Evolutionary conservation across 2,329 filamentous ascomycete species (phyloP).

Genomic region (Paraconiothyrium sp.): DNA sequence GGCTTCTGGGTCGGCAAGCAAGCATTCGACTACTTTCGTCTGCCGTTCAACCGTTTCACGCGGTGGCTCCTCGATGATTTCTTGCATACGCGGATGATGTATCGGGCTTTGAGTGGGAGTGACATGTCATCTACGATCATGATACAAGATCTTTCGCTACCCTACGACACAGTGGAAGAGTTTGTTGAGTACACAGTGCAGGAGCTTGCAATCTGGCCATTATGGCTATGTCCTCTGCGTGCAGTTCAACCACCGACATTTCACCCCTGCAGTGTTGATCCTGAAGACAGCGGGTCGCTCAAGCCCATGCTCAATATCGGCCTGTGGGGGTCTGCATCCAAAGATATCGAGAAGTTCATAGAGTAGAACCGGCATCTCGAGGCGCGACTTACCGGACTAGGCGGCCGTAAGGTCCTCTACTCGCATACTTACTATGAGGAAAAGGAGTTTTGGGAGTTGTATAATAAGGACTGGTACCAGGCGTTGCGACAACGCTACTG

Average conservation of each 20-base stretch:
- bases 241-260: conserved; percentile 13
- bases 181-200: conserved; percentile 62
- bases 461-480: conserved; percentile 69
- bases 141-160: conserved; percentile 68
- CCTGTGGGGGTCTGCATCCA: conserved; percentile 78
- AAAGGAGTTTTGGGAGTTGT: conserved; percentile 72
- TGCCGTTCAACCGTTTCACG: conserved; percentile 65
- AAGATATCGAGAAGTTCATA: conserved; percentile 65
- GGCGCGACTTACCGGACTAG: conserved; percentile 70
- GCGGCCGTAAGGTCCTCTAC: conserved; percentile 88
- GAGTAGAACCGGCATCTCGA: conserved; percentile 75
- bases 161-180: conserved; percentile 56
- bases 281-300: conserved; percentile 21
- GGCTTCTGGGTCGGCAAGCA: conserved; percentile 69
- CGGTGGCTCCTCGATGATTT: conserved; percentile 66
- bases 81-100: conserved; percentile 67
- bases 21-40: conserved; percentile 65
- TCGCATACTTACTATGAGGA: conserved; percentile 82
- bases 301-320: conserved; percentile 51
- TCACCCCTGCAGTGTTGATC: conserved; percentile 17
- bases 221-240: conserved; percentile 65
- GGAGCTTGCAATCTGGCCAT: conserved; percentile 59
- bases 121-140: conserved; percentile 63
- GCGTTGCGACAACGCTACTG: conserved; percentile 68
- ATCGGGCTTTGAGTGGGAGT: conserved; percentile 67